phyloP scores from a whole-genome alignment of 2,329 filamentous ascomycete species.

The Fusarium marasasianum region DNA sequence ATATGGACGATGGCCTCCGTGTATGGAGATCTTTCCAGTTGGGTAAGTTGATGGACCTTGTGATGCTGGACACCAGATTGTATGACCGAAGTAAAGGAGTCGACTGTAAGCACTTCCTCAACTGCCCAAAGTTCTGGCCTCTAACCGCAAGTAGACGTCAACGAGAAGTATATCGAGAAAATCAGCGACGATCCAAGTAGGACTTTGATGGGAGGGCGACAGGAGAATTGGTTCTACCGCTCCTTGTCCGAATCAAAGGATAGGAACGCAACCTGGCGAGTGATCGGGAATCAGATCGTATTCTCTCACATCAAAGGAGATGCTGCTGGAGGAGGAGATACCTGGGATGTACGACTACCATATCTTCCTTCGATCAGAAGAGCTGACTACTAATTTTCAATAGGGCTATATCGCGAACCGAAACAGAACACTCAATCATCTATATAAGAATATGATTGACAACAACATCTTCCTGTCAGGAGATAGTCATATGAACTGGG shows the following conservation, averaged over 20 bases:
- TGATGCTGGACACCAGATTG: not conserved
- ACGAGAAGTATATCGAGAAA: not conserved
- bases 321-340: not conserved
- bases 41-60: not conserved
- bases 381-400: accelerated
- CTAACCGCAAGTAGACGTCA: not conserved
- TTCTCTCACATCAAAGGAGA: conserved; percentile 1
- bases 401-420: conserved; percentile 1
- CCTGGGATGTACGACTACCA: not conserved
- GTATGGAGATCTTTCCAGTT: not conserved
- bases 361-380: accelerated
- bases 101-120: not conserved
- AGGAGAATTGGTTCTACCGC: conserved; percentile 6
- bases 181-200: not conserved
- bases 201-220: not conserved
- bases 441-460: not conserved
- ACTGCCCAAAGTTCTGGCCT: accelerated
- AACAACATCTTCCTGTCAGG: not conserved
- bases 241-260: not conserved
- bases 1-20: not conserved
- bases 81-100: not conserved
- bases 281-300: not conserved
- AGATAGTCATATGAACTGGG: conserved; percentile 5
- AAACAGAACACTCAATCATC: not conserved
- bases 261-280: not conserved